Conservation (phyloP, 768 basidiomycete species). For the Crucibulum laeve region DNA sequence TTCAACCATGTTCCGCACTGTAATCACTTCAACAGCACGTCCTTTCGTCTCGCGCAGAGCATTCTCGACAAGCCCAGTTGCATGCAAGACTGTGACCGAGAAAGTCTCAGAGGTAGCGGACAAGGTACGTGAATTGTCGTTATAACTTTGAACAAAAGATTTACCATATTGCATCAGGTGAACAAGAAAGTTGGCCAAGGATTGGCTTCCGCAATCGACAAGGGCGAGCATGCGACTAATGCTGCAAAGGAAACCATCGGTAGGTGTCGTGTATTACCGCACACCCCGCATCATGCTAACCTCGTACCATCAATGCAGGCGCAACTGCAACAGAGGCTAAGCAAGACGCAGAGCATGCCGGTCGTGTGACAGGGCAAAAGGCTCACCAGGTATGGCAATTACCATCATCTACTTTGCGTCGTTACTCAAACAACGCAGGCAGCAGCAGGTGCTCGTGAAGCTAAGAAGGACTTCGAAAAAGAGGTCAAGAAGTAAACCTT, state of each 20-base stretch:
- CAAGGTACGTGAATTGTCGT: conserved; percentile 22
- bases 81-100: conserved; percentile 35
- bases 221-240: conserved; percentile 36
- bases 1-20: conserved; percentile 3
- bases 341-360: conserved; percentile 29
- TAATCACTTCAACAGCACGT: background rate
- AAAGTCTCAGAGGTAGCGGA: conserved; percentile 41
- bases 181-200: conserved; percentile 41
- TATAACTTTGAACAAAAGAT: background rate
- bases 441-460: conserved; percentile 24
- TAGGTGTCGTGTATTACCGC: conserved; percentile 12
- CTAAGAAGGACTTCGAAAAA: conserved; percentile 30
- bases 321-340: conserved; percentile 26
- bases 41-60: background rate
- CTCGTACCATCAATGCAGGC: conserved; percentile 18
- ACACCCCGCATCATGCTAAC: background rate
- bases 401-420: conserved; percentile 5
- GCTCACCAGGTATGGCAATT: conserved; percentile 28
- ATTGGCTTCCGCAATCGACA: conserved; percentile 42
- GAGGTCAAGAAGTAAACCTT: conserved; percentile 12
- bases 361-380: conserved; percentile 29
- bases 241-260: conserved; percentile 38
- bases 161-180: conserved; percentile 22
- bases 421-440: conserved; percentile 21
- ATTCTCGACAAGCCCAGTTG: conserved; percentile 30